Evolutionary conservation across 1,284 basidiomycete species (phyloP).

Genomic region (Fomitopsis pinicola): DNA sequence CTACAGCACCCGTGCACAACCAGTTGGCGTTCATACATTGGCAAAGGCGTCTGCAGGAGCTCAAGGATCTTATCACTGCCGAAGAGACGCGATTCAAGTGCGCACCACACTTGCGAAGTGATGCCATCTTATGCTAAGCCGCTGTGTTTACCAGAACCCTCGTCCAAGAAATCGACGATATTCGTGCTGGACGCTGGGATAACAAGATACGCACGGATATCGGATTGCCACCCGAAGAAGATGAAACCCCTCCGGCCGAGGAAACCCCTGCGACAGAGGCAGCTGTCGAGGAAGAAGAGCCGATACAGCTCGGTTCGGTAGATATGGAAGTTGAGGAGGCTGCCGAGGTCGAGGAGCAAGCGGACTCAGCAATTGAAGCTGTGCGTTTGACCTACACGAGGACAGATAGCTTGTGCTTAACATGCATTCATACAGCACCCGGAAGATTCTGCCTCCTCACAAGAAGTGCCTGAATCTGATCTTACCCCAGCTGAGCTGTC

Average conservation of each 20-base stretch:
- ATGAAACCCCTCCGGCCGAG: conserved; percentile 1
- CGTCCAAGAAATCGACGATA: conserved; percentile 68
- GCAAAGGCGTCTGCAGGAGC: conserved; percentile 60
- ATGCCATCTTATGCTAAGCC: not conserved
- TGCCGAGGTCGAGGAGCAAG: not conserved
- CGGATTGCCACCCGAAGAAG: conserved; percentile 16
- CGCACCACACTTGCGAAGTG: conserved; percentile 14
- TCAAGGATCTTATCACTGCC: conserved; percentile 60
- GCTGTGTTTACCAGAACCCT: conserved; percentile 28
- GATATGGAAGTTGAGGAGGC: conserved; percentile 4
- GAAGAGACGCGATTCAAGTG: conserved; percentile 82
- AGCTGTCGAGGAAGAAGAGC: not conserved
- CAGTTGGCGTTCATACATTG: conserved; percentile 73
- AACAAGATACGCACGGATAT: conserved; percentile 45
- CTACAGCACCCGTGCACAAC: conserved; percentile 26
- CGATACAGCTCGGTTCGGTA: not conserved
- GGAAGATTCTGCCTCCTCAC: not conserved
- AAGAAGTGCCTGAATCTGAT: not conserved
- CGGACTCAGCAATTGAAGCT: conserved; percentile 13
- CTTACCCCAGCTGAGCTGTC: not conserved
- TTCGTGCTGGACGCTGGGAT: conserved; percentile 69
- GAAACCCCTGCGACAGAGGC: not conserved
- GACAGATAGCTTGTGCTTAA: not conserved
- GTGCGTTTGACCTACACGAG: not conserved
- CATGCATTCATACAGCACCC: not conserved